phyloP scores from a whole-genome alignment of 345 rosid genomes.

The Erucastrum elatum region DNA sequence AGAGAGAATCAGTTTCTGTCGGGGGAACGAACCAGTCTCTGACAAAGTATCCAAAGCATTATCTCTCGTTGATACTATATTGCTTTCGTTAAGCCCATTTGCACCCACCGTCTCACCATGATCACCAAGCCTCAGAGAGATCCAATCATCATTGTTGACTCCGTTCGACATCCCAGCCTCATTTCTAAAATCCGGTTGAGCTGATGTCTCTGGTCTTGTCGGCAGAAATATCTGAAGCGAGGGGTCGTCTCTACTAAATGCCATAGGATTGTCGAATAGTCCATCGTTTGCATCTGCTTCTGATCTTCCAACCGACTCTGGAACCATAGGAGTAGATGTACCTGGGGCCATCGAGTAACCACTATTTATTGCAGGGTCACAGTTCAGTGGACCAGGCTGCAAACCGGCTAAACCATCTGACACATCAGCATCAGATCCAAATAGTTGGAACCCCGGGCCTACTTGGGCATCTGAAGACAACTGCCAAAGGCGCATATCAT shows the following conservation, averaged over 20 bases:
- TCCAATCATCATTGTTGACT: conserved; percentile 72
- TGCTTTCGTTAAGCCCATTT: conserved; percentile 49
- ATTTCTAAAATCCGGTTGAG: conserved; percentile 55
- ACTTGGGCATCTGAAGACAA: conserved; percentile 62
- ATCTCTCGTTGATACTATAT: conserved; percentile 32
- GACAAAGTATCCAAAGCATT: conserved; percentile 51
- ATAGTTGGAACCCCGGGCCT: conserved; percentile 72
- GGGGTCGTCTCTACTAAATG: conserved; percentile 70
- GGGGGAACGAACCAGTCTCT: conserved; percentile 72
- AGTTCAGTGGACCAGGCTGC: conserved; percentile 47
- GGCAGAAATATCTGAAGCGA: conserved; percentile 91
- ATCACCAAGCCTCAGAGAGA: conserved; percentile 87
- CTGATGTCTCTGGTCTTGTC: conserved; percentile 60
- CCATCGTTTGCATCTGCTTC: conserved; percentile 52
- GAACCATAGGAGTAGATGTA: conserved; percentile 45
- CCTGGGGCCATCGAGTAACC: conserved; percentile 61
- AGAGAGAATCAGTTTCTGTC: neutral
- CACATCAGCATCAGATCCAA: conserved; percentile 59
- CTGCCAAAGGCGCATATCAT: conserved; percentile 69
- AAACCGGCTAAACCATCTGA: conserved; percentile 60
- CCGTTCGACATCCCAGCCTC: conserved; percentile 67
- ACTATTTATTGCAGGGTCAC: conserved; percentile 42
- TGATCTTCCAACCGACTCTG: conserved; percentile 51
- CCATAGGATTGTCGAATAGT: conserved; percentile 71
- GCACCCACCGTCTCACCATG: conserved; percentile 42